phyloP scores from a whole-genome alignment of 1,284 basidiomycete species.

The Ustilago curta region DNA sequence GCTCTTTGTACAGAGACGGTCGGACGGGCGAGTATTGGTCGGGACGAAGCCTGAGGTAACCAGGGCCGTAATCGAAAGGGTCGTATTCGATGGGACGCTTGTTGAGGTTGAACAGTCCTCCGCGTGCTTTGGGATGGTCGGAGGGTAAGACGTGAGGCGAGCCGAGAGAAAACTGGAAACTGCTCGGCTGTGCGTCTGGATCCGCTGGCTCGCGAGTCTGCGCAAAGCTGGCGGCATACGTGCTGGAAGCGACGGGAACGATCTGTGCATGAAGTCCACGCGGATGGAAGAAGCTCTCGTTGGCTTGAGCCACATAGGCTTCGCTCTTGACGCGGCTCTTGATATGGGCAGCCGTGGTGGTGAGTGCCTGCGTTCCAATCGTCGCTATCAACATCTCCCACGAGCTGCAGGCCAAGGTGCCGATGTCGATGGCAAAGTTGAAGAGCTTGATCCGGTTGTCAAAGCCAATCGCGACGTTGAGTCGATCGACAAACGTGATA shows the following conservation, averaged over 20 bases:
- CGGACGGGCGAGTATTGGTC: conserved; percentile 10
- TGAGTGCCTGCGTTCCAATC: conserved; percentile 21
- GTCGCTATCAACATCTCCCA: conserved; percentile 29
- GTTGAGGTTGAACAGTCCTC: conserved; percentile 26
- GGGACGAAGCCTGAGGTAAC: conserved; percentile 9
- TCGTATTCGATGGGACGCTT: conserved; percentile 31
- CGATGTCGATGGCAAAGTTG: conserved; percentile 33
- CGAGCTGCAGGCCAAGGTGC: conserved; percentile 16
- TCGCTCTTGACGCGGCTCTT: conserved; percentile 19
- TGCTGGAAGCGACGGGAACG: conserved; percentile 7
- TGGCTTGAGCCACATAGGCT: conserved; percentile 23
- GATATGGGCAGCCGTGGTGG: conserved; percentile 16
- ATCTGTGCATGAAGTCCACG: conserved; percentile 27
- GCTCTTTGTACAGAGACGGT: conserved; percentile 17
- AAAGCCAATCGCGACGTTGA: conserved; percentile 32
- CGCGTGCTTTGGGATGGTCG: conserved; percentile 16
- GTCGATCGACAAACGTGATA: conserved; percentile 16
- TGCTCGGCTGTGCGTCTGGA: conserved; percentile 3
- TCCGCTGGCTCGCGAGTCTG: not conserved
- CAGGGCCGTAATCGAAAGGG: conserved; percentile 27
- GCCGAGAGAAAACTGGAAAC: conserved; percentile 22
- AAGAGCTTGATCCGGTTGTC: conserved; percentile 33
- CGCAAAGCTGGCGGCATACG: not conserved
- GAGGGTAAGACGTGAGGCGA: conserved; percentile 25
- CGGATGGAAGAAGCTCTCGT: conserved; percentile 18